Base-by-base conservation (phyloP, 2,329 filamentous ascomycete genomes). In the Xylariaceae sp. region DNA sequence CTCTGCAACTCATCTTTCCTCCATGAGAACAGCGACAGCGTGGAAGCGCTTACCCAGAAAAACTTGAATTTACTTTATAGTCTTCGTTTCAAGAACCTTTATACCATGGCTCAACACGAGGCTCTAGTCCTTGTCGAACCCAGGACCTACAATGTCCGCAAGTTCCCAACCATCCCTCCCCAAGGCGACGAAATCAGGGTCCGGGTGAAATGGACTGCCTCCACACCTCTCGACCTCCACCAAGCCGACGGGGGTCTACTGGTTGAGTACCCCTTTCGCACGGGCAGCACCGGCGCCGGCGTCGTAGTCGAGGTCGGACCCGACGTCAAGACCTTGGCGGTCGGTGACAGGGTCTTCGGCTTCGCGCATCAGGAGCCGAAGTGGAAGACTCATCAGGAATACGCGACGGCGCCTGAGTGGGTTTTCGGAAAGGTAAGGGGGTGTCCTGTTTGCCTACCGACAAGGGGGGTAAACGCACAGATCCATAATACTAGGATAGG, bases 221-320 rank as follows among this genome's bases (percentile, higher is more conserved):
- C 76, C 1, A 76, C 73, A 1, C 78, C 78, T 0, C 61, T 82
- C 0, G 76, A 82, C 48, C 61, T 82, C 5, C 78, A 82, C 57
- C 70, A 76, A 42, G 73, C 74, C 31, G 76, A 81, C 49, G 76
- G 77, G 24, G 75, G 74, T 0, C 61, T 82, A 0, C 54, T 79
- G 9, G 65, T 78, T 9, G 51, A 62, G 18, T 59, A 57, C 16
- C 76, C 76, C 1, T 62, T 68, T 44, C 59, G 73, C 5, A 61
- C 74, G 8, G 76, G 76, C 23, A 68, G 70, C 38, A 66, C 69
- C 15, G 59, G 66, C 3, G 74, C 68, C 4, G 78, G 78, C 3
- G 66, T 63, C 1, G 69, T 81, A 9, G 67, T 73, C 2, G 65
- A 71, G 32, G 55, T 73, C 4, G 76, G 76, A 0, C 52, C 65